These are phyloP conservation scores for Chiua virens DNA, from an alignment of 768 basidiomycete species.

Conservation along the genomic window DNA sequence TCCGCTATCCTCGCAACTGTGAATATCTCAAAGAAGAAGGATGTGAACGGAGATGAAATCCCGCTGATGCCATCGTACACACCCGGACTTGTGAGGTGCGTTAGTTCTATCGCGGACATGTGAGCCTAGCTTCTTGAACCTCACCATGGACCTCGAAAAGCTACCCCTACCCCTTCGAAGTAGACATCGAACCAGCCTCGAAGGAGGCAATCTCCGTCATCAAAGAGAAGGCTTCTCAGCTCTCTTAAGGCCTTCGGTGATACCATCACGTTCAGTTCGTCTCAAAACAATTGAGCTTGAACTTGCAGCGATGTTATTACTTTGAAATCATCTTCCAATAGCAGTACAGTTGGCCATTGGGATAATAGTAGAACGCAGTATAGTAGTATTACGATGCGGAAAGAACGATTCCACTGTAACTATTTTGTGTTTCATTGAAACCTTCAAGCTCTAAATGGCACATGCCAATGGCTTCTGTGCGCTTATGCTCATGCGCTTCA, in stretches of 20 bases:
- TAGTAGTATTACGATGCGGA: too few relatives aligned
- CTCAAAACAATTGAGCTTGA: too few relatives aligned
- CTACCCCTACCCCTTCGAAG: slow-evolving; percentile 10
- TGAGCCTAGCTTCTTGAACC: background rate
- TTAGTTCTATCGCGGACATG: background rate
- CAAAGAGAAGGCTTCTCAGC: slow-evolving; percentile 4
- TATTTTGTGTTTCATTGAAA: too few relatives aligned
- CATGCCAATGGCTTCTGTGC: too few relatives aligned
- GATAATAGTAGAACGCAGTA: too few relatives aligned
- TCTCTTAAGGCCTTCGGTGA: background rate
- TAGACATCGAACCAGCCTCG: slow-evolving; percentile 12
- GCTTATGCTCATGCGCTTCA: too few relatives aligned
- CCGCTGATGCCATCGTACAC: background rate
- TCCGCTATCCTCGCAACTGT: slow-evolving; percentile 9
- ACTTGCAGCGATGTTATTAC: too few relatives aligned
- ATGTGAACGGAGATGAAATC: slow-evolving; percentile 6
- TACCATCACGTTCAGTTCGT: too few relatives aligned
- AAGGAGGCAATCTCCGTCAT: slow-evolving; percentile 7
- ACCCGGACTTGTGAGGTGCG: slow-evolving; percentile 12
- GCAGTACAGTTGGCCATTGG: too few relatives aligned
- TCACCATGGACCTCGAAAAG: background rate
- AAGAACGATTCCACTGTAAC: too few relatives aligned
- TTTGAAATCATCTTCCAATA: too few relatives aligned
- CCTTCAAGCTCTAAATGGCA: too few relatives aligned
- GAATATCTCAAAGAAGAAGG: slow-evolving; percentile 9